Percentiles rank a stretch among this genome's conserved stretches.
Evolutionary conservation across 2,329 filamentous ascomycete genomes (phyloP).

Genomic region (Cercospora berteroae): DNA sequence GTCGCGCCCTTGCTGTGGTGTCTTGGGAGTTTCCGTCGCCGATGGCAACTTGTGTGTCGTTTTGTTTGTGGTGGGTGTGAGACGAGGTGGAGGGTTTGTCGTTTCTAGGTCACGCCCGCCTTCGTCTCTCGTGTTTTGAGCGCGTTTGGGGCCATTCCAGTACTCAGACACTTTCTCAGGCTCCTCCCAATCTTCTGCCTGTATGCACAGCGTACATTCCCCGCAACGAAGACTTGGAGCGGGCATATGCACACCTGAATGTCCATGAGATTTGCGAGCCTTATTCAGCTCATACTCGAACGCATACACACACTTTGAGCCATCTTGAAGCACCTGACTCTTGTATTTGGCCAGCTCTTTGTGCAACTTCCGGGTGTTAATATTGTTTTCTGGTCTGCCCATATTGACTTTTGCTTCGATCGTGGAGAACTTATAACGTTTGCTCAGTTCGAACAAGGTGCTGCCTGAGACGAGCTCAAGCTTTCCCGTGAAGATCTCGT

Average conservation of each 20-base stretch:
- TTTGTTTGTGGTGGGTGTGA: background rate
- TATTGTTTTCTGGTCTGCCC: background rate
- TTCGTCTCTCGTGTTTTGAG: background rate
- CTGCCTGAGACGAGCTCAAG: slow-evolving; percentile 1
- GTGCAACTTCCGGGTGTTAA: background rate
- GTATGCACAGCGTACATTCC: background rate
- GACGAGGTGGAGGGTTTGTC: background rate
- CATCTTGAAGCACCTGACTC: background rate
- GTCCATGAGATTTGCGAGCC: background rate
- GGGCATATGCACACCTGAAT: background rate
- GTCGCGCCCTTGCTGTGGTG: background rate
- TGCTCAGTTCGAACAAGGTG: slow-evolving; percentile 5
- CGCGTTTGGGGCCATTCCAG: background rate
- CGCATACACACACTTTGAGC: background rate
- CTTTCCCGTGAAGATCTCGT: slow-evolving; percentile 14
- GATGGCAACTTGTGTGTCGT: background rate
- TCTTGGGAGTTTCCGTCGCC: background rate
- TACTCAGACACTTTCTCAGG: background rate
- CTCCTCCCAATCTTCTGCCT: background rate
- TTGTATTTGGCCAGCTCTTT: background rate
- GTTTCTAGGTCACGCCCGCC: background rate
- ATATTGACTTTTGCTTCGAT: slow-evolving; percentile 4
- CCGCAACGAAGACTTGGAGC: background rate
- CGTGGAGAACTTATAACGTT: slow-evolving; percentile 5
- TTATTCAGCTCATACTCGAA: background rate